Evolutionary conservation across 2,329 filamentous ascomycete species (phyloP).

Genomic region (Harringtonia lauricola): DNA sequence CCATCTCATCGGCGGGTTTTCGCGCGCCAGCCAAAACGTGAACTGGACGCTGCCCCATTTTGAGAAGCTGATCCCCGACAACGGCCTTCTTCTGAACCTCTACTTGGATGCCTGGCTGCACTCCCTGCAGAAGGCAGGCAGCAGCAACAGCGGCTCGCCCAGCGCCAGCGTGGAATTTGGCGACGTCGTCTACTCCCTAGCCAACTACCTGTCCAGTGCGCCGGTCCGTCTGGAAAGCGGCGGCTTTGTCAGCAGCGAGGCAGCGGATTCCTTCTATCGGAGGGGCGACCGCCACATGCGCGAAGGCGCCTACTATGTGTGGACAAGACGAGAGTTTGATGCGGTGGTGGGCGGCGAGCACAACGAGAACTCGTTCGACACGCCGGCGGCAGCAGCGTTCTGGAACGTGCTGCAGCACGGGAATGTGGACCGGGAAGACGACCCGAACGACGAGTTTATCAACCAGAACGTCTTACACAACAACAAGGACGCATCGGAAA

Average conservation of each 20-base stretch:
- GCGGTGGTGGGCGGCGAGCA: slow-evolving; percentile 48
- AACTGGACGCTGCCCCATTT: slow-evolving; percentile 96
- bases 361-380: slow-evolving; percentile 38
- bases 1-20: slow-evolving; percentile 45
- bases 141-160: neutral
- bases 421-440: slow-evolving; percentile 72
- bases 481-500: slow-evolving; percentile 51
- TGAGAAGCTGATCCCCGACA: slow-evolving; percentile 94
- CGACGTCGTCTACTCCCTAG: slow-evolving; percentile 69
- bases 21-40: slow-evolving; percentile 75
- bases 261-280: slow-evolving; percentile 71
- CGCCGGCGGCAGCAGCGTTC: slow-evolving; percentile 66
- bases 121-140: slow-evolving; percentile 22
- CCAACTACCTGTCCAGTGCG: slow-evolving; percentile 68
- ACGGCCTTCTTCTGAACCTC: slow-evolving; percentile 70
- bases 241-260: slow-evolving; percentile 79
- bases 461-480: slow-evolving; percentile 83
- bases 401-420: slow-evolving; percentile 78
- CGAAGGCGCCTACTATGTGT: slow-evolving; percentile 90
- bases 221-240: slow-evolving; percentile 58
- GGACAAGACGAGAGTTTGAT: slow-evolving; percentile 81
- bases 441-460: slow-evolving; percentile 88
- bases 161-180: slow-evolving; percentile 51
- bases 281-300: slow-evolving; percentile 70
- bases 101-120: slow-evolving; percentile 80